Evolutionary conservation across 495 filamentous ascomycete species (phyloP), one percentile per base, ranked within the genome.

Genomic region (Cercophora newfieldiana): DNA sequence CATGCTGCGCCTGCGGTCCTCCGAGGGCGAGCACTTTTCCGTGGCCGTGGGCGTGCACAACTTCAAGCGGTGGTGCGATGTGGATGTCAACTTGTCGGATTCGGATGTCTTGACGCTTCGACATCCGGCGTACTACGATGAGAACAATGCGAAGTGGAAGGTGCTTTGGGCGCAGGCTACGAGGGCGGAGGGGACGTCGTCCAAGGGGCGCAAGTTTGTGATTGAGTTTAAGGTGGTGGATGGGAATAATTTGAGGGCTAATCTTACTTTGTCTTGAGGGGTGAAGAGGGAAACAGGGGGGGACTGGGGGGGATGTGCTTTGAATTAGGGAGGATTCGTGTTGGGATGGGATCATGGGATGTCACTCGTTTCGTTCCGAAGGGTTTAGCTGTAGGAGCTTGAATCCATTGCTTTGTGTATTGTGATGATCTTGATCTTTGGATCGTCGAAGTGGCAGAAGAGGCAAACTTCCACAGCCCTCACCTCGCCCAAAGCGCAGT

Each of bases 61-160:
- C 37, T 33, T 62, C 55, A 65, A 65, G 63, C 63, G 63, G n/a
- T 65, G 63, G 63, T 65, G 63, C 56, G 63, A 65, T 24, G 19
- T 65, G 4, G 21, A 26, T 0, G 63, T 48, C 55, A 50, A 65
- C 55, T 30, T 49, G 2, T 30, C 16, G 10, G 59, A 60, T 19
- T 28, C 59, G 0, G 28, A 22, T 8, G 58, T 56, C 5, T 14
- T 65, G 55, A 65, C 56, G 0, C 47, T 47, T 28, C 21, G 62
- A n/a, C 63, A 65, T 12, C 58, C 58, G 7, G 25, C 19, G 30
- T 65, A 65, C 8, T 65, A 65, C 2, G 57, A 65, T 30, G 63
- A 65, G 3, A 65, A 65, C 19, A 31, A 65, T 48, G 37, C 21
- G 57, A 65, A 65, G 63, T 63, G 62, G 18, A 26, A 65, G 63